phyloP scores from a whole-genome alignment of 257 asterid species.

The Solanum phureja region DNA sequence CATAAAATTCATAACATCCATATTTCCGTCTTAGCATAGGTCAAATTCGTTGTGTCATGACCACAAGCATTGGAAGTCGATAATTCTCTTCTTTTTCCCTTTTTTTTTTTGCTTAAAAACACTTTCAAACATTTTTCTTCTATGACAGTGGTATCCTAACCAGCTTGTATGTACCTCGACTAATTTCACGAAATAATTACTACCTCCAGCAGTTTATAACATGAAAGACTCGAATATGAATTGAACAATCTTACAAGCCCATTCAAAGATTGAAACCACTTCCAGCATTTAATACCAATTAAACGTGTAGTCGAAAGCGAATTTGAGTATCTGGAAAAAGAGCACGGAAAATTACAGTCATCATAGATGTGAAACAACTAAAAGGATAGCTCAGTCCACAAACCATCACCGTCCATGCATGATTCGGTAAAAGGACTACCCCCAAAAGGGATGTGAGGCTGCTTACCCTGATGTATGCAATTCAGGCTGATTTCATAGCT shows the following conservation, averaged over 20 bases:
- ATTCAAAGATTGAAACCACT: neutral
- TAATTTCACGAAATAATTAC: neutral
- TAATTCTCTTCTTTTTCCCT: neutral
- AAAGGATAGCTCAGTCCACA: neutral
- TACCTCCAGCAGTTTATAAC: neutral
- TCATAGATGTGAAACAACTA: neutral
- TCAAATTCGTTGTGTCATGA: neutral
- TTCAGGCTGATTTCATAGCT: neutral
- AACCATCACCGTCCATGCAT: neutral
- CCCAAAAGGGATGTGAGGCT: neutral
- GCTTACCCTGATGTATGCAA: neutral
- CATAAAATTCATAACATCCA: neutral
- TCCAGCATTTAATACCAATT: neutral
- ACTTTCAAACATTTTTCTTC: no score
- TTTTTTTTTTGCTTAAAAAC: neutral
- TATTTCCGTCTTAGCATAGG: neutral
- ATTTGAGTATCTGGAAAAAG: neutral
- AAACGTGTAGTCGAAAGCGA: neutral
- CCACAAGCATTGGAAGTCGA: neutral
- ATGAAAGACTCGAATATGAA: neutral
- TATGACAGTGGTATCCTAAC: neutral
- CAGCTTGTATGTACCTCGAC: neutral
- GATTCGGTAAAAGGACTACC: neutral
- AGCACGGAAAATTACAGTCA: neutral
- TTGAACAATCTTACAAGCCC: neutral